These are phyloP conservation scores for Colletotrichum salicis DNA, from an alignment of 2,329 filamentous ascomycete species.

Conservation along the genomic window DNA sequence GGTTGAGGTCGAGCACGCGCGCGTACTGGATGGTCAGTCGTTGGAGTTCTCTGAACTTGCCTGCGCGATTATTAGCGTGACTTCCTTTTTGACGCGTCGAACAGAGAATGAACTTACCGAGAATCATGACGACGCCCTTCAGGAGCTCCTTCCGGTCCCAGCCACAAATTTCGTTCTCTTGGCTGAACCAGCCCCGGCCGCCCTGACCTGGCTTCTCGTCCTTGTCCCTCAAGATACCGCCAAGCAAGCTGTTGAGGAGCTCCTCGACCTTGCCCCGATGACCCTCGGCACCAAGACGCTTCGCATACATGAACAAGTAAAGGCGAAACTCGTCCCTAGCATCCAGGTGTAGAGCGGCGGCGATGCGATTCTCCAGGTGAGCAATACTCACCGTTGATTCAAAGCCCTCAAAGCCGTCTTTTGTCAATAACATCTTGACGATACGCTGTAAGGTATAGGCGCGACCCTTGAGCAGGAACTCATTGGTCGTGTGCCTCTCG, in stretches of 20 bases:
- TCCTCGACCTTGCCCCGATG: constrained; percentile 91
- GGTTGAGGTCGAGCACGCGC: constrained; percentile 75
- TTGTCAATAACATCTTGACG: constrained; percentile 87
- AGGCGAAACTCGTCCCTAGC: constrained; percentile 92
- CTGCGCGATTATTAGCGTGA: constrained; percentile 59
- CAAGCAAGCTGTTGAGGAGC: constrained; percentile 82
- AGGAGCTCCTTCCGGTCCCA: constrained; percentile 90
- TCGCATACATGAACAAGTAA: constrained; percentile 98
- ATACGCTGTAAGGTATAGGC: constrained; percentile 92
- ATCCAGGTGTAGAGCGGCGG: constrained; percentile 84
- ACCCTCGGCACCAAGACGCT: constrained; percentile 91
- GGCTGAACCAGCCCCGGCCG: constrained; percentile 71
- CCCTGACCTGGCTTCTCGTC: constrained; percentile 56
- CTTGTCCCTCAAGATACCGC: constrained; percentile 73
- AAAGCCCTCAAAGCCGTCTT: constrained; percentile 91
- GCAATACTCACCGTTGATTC: constrained; percentile 93
- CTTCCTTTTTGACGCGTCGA: not conserved
- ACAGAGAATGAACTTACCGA: constrained; percentile 71
- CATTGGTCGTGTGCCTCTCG: constrained; percentile 93
- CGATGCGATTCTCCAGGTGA: constrained; percentile 93
- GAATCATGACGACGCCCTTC: constrained; percentile 89
- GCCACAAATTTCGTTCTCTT: constrained; percentile 81
- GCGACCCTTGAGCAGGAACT: constrained; percentile 89
- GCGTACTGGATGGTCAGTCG: constrained; percentile 96
- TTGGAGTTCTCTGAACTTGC: constrained; percentile 95